Percentiles rank a stretch among this genome's conserved stretches.
phyloP scores from a whole-genome alignment of 208 protist genomes.

The Polymyxa betae region DNA sequence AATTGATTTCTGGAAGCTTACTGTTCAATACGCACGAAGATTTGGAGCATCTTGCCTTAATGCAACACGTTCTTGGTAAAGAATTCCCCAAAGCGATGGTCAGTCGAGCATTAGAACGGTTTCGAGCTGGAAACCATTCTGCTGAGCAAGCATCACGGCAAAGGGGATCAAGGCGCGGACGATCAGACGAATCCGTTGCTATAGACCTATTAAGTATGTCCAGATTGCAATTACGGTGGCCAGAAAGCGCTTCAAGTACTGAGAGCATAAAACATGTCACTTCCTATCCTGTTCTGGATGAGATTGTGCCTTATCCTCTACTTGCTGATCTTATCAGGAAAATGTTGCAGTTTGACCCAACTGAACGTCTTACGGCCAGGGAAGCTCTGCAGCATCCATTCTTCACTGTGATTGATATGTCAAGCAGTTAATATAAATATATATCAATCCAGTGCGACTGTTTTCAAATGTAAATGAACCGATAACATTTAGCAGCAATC shows the following conservation, averaged over 20 bases:
- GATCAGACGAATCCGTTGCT: background rate
- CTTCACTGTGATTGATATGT: constrained; percentile 11
- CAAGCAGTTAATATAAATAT: no score
- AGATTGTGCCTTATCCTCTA: background rate
- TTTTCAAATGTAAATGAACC: no score
- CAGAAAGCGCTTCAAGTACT: background rate
- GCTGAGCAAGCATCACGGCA: background rate
- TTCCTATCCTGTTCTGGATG: background rate
- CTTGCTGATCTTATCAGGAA: constrained; percentile 6
- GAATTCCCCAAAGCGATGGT: constrained; percentile 12
- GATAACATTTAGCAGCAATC: no score
- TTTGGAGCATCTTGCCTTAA: constrained; percentile 61
- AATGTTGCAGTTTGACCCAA: constrained; percentile 20
- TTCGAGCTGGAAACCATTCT: background rate
- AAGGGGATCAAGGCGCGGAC: background rate
- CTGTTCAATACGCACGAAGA: constrained; percentile 61
- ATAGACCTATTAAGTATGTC: constrained; percentile 36
- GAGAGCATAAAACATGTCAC: background rate
- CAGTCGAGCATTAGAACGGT: background rate
- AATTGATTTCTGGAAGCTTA: constrained; percentile 63
- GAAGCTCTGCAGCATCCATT: constrained; percentile 55
- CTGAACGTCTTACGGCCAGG: constrained; percentile 38
- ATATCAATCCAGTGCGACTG: no score
- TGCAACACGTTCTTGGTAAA: constrained; percentile 55
- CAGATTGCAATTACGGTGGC: background rate